A percentile compares a stretch with the other conserved stretches of the same genome.
Conservation (phyloP, 495 filamentous ascomycete genomes). For the Cairneyella variabilis region DNA sequence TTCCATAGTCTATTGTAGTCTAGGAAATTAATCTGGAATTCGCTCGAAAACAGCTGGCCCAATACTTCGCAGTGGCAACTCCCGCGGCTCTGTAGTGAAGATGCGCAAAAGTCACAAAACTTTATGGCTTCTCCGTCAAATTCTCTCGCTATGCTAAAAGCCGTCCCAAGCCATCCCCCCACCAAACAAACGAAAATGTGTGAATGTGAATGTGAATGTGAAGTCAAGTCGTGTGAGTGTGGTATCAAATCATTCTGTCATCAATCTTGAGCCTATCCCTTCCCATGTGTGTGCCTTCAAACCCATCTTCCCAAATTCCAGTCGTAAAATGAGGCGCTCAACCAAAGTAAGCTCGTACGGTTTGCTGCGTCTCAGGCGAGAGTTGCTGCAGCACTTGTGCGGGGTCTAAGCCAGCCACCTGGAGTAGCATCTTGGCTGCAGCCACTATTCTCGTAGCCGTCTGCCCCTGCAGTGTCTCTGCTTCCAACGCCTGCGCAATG, state of each 20-base stretch:
- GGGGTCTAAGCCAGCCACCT: slow-evolving; percentile 64
- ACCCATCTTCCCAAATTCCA: neutral
- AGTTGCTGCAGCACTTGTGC: slow-evolving; percentile 66
- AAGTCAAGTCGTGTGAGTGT: slow-evolving; percentile 8
- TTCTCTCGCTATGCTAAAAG: slow-evolving; percentile 26
- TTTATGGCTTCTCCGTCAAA: slow-evolving; percentile 1
- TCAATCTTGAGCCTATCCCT: slow-evolving; percentile 12
- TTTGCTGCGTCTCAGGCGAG: slow-evolving; percentile 69
- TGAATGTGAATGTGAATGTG: neutral
- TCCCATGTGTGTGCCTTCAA: neutral
- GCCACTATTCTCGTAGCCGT: slow-evolving; percentile 67
- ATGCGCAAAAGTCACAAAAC: neutral
- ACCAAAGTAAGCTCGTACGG: slow-evolving; percentile 67
- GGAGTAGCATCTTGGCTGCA: slow-evolving; percentile 69
- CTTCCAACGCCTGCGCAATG: slow-evolving; percentile 83
- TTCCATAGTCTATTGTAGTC: too few species aligned
- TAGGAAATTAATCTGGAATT: too few species aligned
- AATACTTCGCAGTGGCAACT: too few species aligned
- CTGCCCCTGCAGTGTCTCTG: slow-evolving; percentile 82
- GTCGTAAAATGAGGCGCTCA: slow-evolving; percentile 28
- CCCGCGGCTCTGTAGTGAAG: too few species aligned
- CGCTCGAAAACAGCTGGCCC: too few species aligned
- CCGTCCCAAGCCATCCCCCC: slow-evolving; percentile 8
- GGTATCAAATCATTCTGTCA: slow-evolving; percentile 24
- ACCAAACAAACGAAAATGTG: slow-evolving; percentile 18